A percentile compares a stretch with the other conserved stretches of the same genome.
Conservation (phyloP, 768 basidiomycete genomes). For the Crassisporium funariophilum region DNA sequence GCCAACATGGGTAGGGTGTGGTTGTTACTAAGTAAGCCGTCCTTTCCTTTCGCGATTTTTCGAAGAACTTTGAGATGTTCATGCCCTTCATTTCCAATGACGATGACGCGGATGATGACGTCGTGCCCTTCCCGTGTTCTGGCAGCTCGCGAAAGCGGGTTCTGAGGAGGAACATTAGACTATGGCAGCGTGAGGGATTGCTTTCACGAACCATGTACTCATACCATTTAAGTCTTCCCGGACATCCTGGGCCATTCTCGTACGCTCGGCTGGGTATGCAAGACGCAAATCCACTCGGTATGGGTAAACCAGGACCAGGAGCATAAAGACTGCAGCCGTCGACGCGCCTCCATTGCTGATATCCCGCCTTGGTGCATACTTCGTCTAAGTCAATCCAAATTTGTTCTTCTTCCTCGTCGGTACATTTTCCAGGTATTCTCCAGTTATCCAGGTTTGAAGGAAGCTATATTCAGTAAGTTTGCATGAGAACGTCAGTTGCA, state of each 20-base stretch:
- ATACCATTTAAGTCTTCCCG: background rate
- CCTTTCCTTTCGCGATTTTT: conserved; percentile 17
- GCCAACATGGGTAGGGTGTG: conserved; percentile 28
- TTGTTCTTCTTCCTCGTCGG: background rate
- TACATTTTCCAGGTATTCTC: background rate
- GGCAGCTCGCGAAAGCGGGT: conserved; percentile 5
- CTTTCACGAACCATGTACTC: background rate
- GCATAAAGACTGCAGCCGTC: background rate
- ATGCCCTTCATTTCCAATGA: conserved; percentile 17
- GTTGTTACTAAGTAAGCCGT: conserved; percentile 21
- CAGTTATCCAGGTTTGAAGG: conserved; percentile 1
- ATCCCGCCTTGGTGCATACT: background rate
- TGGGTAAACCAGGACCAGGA: background rate
- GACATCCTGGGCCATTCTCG: background rate
- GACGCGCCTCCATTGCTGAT: background rate
- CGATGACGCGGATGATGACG: conserved; percentile 18
- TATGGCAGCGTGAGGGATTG: background rate
- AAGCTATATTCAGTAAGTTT: background rate
- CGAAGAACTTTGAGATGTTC: conserved; percentile 24
- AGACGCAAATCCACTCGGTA: background rate
- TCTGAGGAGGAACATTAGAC: background rate
- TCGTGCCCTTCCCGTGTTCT: conserved; percentile 20
- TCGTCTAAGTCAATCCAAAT: conserved; percentile 1
- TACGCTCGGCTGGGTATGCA: background rate
- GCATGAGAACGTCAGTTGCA: background rate